A percentile compares a stretch with the other conserved stretches of the same genome.
Conservation (phyloP, 805 yeast genomes). For the Schizosaccharomyces octosporus region DNA sequence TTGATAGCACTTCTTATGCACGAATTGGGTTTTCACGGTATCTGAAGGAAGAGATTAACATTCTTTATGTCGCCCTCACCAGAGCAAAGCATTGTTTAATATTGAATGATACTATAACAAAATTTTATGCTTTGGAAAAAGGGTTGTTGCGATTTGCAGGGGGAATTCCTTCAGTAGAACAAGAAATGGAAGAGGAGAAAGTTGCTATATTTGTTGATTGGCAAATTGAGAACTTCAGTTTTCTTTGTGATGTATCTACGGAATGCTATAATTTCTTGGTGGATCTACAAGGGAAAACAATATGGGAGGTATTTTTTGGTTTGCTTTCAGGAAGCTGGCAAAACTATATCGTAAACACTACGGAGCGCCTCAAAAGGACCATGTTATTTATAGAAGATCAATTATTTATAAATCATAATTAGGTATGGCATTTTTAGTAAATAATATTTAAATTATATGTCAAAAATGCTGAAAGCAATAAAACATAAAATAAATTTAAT, state of each 20-base stretch:
- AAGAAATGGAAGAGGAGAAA: background rate
- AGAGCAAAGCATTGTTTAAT: background rate
- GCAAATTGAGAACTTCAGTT: background rate
- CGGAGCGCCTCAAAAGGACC: background rate
- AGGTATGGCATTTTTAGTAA: background rate
- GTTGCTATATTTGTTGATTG: background rate
- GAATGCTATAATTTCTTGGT: background rate
- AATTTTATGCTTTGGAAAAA: background rate
- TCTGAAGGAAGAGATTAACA: background rate
- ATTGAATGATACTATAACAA: background rate
- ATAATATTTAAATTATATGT: background rate
- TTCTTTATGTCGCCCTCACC: background rate
- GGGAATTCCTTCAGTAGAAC: background rate
- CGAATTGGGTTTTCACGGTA: background rate
- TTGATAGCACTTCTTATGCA: background rate
- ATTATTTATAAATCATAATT: background rate
- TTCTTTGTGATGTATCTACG: background rate
- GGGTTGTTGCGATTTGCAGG: background rate
- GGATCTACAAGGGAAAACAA: background rate
- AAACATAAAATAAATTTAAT: no score
- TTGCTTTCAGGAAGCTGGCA: background rate
- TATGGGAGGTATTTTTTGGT: slow-evolving; percentile 1
- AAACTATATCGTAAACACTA: background rate
- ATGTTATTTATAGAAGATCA: background rate
- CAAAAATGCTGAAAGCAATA: no score